Evolutionary conservation across 2,329 filamentous ascomycete species (phyloP).

Genomic region (Arthrinium phaeospermum): DNA sequence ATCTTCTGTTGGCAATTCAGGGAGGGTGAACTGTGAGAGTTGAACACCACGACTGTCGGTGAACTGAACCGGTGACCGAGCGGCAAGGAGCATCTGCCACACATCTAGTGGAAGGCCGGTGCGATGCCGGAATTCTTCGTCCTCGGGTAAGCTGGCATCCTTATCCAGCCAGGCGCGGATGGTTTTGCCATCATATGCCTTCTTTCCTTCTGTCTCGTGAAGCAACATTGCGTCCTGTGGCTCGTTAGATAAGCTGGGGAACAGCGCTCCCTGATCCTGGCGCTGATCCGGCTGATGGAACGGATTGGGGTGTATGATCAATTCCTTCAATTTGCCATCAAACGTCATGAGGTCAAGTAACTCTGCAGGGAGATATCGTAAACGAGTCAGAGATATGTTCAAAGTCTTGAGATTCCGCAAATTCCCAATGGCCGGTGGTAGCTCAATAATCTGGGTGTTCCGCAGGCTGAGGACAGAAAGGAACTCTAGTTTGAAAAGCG

Average conservation of each 20-base stretch:
- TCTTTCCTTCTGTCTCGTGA: background rate
- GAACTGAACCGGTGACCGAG: slow-evolving; percentile 39
- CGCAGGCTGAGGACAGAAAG: slow-evolving; percentile 71
- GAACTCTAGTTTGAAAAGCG: slow-evolving; percentile 65
- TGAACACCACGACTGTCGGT: slow-evolving; percentile 37
- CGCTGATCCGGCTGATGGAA: slow-evolving; percentile 46
- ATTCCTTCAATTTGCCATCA: slow-evolving; percentile 50
- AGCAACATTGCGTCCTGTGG: background rate
- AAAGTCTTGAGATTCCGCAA: slow-evolving; percentile 65
- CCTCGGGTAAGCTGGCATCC: slow-evolving; percentile 10
- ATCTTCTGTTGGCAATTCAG: slow-evolving; percentile 21
- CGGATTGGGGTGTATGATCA: slow-evolving; percentile 68
- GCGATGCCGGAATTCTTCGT: background rate
- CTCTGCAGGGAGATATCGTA: slow-evolving; percentile 67
- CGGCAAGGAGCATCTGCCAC: slow-evolving; percentile 32
- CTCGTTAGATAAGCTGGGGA: background rate
- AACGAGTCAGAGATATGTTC: slow-evolving; percentile 68
- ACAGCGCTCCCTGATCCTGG: background rate
- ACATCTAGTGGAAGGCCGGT: slow-evolving; percentile 14
- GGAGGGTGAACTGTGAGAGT: slow-evolving; percentile 37
- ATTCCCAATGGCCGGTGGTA: slow-evolving; percentile 64
- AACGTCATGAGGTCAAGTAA: slow-evolving; percentile 61
- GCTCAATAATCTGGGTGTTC: slow-evolving; percentile 64
- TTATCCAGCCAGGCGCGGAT: slow-evolving; percentile 28
- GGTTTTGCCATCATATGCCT: background rate